Percentiles rank a stretch among this genome's conserved stretches.
Evolutionary conservation across 2,329 filamentous ascomycete species (phyloP).

Genomic region (Hypomyces perniciosus): DNA sequence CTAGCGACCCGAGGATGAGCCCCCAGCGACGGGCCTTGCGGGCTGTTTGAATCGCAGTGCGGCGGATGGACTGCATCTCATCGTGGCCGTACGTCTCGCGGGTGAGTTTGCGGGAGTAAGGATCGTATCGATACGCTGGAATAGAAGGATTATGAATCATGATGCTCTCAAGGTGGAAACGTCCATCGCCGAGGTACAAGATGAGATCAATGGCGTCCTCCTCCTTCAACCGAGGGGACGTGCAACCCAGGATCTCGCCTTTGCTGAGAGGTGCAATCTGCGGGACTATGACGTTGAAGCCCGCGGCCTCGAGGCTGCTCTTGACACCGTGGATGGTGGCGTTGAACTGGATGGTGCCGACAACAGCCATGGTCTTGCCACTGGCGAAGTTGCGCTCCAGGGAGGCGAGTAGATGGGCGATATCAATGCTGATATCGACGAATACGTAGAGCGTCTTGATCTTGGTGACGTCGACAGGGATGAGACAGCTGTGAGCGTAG

Average conservation of each 20-base stretch:
- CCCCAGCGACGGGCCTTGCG: slow-evolving; percentile 83
- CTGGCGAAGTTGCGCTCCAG: slow-evolving; percentile 81
- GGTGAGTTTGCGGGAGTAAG: slow-evolving; percentile 87
- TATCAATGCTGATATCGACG: slow-evolving; percentile 95
- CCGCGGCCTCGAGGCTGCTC: slow-evolving; percentile 70
- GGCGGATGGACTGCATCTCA: slow-evolving; percentile 78
- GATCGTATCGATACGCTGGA: slow-evolving; percentile 93
- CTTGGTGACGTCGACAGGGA: slow-evolving; percentile 91
- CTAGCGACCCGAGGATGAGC: slow-evolving; percentile 85
- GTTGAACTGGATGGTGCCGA: slow-evolving; percentile 98
- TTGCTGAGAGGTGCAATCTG: slow-evolving; percentile 91
- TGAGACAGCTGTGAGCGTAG: slow-evolving; percentile 94
- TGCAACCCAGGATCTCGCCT: slow-evolving; percentile 96
- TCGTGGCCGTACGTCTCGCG: slow-evolving; percentile 87
- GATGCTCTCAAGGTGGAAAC: slow-evolving; percentile 94
- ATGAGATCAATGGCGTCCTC: slow-evolving; percentile 65
- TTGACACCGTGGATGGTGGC: slow-evolving; percentile 86
- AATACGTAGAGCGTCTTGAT: slow-evolving; percentile 98
- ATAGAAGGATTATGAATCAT: slow-evolving; percentile 97
- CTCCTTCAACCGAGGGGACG: slow-evolving; percentile 65
- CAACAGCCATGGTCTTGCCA: slow-evolving; percentile 83
- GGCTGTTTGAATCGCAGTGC: slow-evolving; percentile 69
- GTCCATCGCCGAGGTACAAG: slow-evolving; percentile 83
- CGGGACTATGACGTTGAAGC: slow-evolving; percentile 79
- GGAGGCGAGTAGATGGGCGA: slow-evolving; percentile 76